These are phyloP conservation scores for Angophora floribunda DNA, from an alignment of 345 rosid genomes.

Conservation along the genomic window DNA sequence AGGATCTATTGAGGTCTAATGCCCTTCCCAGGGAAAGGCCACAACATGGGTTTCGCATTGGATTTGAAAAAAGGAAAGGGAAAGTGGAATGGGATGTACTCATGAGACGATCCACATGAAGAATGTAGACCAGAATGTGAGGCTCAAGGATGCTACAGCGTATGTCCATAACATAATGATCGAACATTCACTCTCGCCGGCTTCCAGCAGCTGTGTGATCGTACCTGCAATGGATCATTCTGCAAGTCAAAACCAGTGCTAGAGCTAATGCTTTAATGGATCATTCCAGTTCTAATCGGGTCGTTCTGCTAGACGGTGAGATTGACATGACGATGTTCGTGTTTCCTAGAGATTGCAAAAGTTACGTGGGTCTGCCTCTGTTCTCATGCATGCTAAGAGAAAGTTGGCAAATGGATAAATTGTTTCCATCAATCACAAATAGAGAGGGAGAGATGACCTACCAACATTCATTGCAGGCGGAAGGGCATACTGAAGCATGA, in stretches of 20 bases:
- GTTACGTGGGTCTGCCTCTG: neutral
- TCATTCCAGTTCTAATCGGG: neutral
- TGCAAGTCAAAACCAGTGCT: neutral
- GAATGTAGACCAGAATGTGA: slow-evolving; percentile 22
- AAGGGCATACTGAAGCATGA: slow-evolving; percentile 20
- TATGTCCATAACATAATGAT: slow-evolving; percentile 28
- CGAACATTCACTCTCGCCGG: slow-evolving; percentile 25
- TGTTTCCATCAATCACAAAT: neutral
- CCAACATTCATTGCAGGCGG: slow-evolving; percentile 19
- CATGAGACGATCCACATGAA: slow-evolving; percentile 22
- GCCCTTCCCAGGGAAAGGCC: neutral
- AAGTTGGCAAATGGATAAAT: neutral
- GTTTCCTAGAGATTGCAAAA: neutral
- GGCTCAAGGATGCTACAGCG: slow-evolving; percentile 3
- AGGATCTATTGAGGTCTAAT: neutral
- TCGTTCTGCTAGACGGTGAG: neutral
- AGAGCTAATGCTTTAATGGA: neutral
- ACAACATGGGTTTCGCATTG: neutral
- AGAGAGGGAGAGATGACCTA: neutral
- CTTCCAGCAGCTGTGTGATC: slow-evolving; percentile 14
- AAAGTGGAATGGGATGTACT: neutral
- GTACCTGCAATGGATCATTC: slow-evolving; percentile 31
- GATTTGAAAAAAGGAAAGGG: neutral
- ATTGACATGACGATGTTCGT: neutral
- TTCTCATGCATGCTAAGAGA: neutral